Evolutionary conservation across 192 early-diverging fungal genomes (phyloP).

Genomic region (Coemansia sp.): DNA sequence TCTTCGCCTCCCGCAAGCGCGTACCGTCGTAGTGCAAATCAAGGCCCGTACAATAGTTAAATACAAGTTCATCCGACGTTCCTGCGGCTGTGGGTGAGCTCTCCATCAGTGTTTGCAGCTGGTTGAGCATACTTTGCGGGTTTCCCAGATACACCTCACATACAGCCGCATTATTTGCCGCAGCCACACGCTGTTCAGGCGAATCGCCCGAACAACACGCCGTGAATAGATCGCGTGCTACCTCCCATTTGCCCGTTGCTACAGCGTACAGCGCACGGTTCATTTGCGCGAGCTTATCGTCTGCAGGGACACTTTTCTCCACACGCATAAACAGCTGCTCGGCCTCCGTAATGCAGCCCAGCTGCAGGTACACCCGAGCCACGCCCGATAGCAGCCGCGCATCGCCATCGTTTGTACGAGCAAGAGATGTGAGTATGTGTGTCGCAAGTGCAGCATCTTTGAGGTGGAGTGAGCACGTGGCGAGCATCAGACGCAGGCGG

Average conservation of each 20-base stretch:
- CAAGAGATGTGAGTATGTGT: too few species aligned
- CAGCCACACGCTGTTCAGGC: neutral
- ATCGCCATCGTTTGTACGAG: too few species aligned
- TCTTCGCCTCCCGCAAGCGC: constrained; percentile 30
- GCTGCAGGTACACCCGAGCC: constrained; percentile 34
- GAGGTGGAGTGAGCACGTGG: too few species aligned
- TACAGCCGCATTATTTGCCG: constrained; percentile 35
- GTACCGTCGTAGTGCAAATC: constrained; percentile 44
- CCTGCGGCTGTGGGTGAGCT: constrained; percentile 31
- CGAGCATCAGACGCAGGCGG: constrained; percentile 15
- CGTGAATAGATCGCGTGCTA: constrained; percentile 23
- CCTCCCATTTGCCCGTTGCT: constrained; percentile 32
- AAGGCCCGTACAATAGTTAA: constrained; percentile 47
- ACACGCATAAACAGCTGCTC: constrained; percentile 20
- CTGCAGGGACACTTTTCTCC: constrained; percentile 7
- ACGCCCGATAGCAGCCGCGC: constrained; percentile 27
- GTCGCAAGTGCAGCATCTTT: too few species aligned
- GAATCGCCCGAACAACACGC: neutral
- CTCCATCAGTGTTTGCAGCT: constrained; percentile 29
- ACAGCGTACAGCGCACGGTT: constrained; percentile 43
- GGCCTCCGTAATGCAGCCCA: constrained; percentile 27
- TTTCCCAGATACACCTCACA: constrained; percentile 47
- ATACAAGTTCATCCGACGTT: constrained; percentile 35
- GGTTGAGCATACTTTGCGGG: constrained; percentile 35
- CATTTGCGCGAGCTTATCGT: constrained; percentile 23